Conservation (phyloP, 2,329 filamentous ascomycete genomes). For the Fusarium gaditjirri region DNA sequence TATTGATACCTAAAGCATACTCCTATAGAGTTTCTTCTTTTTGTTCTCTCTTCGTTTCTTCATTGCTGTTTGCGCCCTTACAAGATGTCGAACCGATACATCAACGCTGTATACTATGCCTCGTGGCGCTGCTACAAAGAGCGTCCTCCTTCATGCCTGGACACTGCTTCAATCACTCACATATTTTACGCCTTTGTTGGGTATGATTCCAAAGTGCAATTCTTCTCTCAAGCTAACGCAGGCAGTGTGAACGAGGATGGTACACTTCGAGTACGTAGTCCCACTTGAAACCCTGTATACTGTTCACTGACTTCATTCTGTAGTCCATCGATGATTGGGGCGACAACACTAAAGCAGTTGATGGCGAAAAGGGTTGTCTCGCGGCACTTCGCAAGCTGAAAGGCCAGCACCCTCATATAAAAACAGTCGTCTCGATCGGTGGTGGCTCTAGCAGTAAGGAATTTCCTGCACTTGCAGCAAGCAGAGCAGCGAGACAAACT, state of each 20-base stretch:
- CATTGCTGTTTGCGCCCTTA: background rate
- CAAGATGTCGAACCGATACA: constrained; percentile 34
- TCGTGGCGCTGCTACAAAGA: constrained; percentile 72
- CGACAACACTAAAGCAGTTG: constrained; percentile 68
- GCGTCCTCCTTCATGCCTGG: constrained; percentile 68
- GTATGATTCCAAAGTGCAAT: constrained; percentile 35
- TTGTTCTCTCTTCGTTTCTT: background rate
- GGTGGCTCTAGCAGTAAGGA: constrained; percentile 71
- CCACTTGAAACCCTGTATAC: background rate
- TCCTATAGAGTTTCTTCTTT: background rate
- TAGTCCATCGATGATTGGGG: constrained; percentile 70
- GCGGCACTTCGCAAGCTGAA: constrained; percentile 69
- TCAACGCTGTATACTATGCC: constrained; percentile 68
- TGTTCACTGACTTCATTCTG: background rate
- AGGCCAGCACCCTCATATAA: constrained; percentile 63
- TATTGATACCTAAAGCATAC: background rate
- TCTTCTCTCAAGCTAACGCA: constrained; percentile 10
- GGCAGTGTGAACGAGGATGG: constrained; percentile 50
- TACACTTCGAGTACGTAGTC: constrained; percentile 53
- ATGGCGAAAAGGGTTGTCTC: constrained; percentile 69
- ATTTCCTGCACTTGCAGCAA: constrained; percentile 67
- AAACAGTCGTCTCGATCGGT: constrained; percentile 72
- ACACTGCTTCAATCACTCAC: constrained; percentile 68
- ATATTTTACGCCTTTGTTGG: constrained; percentile 73
- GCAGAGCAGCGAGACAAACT: constrained; percentile 56